Evolutionary conservation across 192 early-diverging fungal genomes (phyloP), one percentile per base, ranked within the genome.

Genomic region (Coemansia sp.): DNA sequence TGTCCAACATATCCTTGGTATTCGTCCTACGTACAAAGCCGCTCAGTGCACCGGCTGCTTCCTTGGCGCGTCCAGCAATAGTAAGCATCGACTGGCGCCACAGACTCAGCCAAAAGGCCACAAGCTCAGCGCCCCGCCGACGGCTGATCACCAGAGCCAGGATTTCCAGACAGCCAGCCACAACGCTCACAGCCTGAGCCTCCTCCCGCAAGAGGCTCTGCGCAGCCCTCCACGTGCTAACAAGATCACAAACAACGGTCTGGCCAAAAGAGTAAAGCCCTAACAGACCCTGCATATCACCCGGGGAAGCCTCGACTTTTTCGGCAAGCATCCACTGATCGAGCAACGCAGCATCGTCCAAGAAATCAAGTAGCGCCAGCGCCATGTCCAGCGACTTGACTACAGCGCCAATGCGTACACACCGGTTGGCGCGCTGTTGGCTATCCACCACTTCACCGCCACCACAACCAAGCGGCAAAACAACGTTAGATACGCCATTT

Each of bases 61-160:
- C 34, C 21, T 48, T 26, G 3, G 60, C 8, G 5, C 42, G 14
- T 0, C 35, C n/a, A 1, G 20, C 61, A 28, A 10, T 20, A 0
- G 14, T 18, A 18, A 39, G 23, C 60, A 77, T 9, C 20, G 66
- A 65, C 58, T 62, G 56, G 10, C 35, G 58, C 76, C 76, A 78
- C 38, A 78, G 43, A 1, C 36, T 59, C 35, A 78, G 62, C 76
- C 76, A 78, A 45, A 78, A 59, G 14, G 66, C 24, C 8, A 40
- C 46, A 20, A 67, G 59, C 9, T 28, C 13, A 9, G 56, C 18
- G 2, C 34, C 9, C 8, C 20, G 34, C 0, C 24, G 51, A 5
- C 55, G 10, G 26, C 59, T 14, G 14, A 43, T 21, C 9, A 67
- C 31, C 6, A 53, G 9, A 18, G 66, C 58, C 34, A 67, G 14